Evolutionary conservation across 1,284 basidiomycete genomes (phyloP).

Genomic region (Puccinia coronata): DNA sequence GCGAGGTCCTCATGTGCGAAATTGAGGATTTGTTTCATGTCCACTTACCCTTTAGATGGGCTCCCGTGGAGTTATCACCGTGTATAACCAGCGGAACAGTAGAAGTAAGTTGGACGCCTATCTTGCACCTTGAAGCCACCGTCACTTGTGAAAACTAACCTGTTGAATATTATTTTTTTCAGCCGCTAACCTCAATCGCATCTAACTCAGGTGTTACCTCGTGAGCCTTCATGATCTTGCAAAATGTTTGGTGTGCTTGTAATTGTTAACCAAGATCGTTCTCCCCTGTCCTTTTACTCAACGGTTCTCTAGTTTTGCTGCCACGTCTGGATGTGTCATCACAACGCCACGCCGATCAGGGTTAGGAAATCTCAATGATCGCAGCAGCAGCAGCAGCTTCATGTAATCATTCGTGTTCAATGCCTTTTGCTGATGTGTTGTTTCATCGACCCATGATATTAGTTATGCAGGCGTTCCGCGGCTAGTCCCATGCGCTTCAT

Average conservation of each 20-base stretch:
- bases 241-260: neutral
- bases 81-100: neutral
- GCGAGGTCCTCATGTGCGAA: neutral
- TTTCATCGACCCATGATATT: neutral
- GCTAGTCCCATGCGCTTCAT: neutral
- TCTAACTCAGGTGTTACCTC: neutral
- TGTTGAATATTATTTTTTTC: neutral
- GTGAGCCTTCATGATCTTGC: neutral
- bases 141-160: too few species aligned
- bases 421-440: neutral
- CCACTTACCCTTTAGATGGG: neutral
- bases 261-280: neutral
- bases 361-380: neutral
- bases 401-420: neutral
- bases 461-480: neutral
- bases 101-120: neutral
- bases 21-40: neutral
- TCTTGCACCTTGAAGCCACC: neutral
- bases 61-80: neutral
- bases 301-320: conserved; percentile 3
- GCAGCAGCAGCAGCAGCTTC: neutral
- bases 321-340: conserved; percentile 25
- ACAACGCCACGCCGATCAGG: neutral
- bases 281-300: neutral
- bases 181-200: conserved; percentile 20